phyloP scores from a whole-genome alignment of 768 basidiomycete species.

The Termitomyces sp. region DNA sequence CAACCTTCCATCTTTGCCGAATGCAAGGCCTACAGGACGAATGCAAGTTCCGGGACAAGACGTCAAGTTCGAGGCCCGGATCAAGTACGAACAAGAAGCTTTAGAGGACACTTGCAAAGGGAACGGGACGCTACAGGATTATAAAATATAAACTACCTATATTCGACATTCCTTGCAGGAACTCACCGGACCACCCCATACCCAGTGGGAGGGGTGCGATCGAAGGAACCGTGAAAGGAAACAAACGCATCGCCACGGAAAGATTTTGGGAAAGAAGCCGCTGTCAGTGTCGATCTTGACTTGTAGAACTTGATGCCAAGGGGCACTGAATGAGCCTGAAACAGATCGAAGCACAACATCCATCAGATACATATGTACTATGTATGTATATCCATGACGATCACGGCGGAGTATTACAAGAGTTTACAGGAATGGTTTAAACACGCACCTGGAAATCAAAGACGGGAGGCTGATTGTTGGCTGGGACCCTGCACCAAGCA shows the following conservation, averaged over 20 bases:
- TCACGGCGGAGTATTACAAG: not conserved
- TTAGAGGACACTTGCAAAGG: slow-evolving; percentile 11
- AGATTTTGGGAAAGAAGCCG: slow-evolving; percentile 22
- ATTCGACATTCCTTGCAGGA: not conserved
- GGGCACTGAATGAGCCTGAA: slow-evolving; percentile 44
- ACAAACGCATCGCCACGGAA: slow-evolving; percentile 35
- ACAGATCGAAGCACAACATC: not conserved
- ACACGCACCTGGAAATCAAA: slow-evolving; percentile 35
- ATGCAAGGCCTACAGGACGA: slow-evolving; percentile 41
- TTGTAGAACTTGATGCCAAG: slow-evolving; percentile 43
- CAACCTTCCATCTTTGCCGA: slow-evolving; percentile 29
- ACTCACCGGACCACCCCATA: slow-evolving; percentile 41
- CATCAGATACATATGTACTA: too few relatives aligned
- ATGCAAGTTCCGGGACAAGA: slow-evolving; percentile 40
- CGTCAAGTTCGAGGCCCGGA: slow-evolving; percentile 35
- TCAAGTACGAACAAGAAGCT: slow-evolving; percentile 26
- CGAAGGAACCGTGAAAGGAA: slow-evolving; percentile 43
- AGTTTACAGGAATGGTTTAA: too few relatives aligned
- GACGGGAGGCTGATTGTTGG: slow-evolving; percentile 34
- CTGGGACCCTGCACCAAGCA: slow-evolving; percentile 28
- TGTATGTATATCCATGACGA: not conserved
- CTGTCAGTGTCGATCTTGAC: slow-evolving; percentile 2
- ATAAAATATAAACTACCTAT: not conserved
- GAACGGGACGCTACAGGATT: slow-evolving; percentile 22
- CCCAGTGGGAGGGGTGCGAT: slow-evolving; percentile 39